Conservation (phyloP, 1,139 yeast species). For the Tardiomyces depauwii region DNA sequence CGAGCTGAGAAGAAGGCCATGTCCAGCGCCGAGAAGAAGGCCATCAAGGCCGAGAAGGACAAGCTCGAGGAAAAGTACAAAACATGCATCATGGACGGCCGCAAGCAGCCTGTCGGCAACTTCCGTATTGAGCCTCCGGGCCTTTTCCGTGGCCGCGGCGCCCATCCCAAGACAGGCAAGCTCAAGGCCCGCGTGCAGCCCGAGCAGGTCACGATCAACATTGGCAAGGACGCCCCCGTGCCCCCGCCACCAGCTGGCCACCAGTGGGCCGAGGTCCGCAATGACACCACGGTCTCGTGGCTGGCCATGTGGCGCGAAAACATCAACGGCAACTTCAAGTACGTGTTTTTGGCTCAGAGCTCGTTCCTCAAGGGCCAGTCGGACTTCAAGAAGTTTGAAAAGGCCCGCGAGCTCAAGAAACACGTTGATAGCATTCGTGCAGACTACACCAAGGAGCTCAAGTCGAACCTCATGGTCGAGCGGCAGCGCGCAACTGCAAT, state of each 20-base stretch:
- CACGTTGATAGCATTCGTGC: conserved; percentile 64
- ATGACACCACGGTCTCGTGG: conserved; percentile 92
- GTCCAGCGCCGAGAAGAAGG: conserved; percentile 63
- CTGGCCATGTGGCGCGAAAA: conserved; percentile 96
- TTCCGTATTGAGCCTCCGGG: conserved; percentile 96
- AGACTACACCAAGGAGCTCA: conserved; percentile 63
- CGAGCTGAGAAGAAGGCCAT: conserved; percentile 64
- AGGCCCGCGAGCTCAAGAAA: conserved; percentile 71
- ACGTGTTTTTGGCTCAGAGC: conserved; percentile 84
- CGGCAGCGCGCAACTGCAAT: conserved; percentile 94
- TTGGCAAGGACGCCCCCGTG: conserved; percentile 58
- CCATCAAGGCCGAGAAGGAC: conserved; percentile 60
- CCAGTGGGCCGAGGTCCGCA: conserved; percentile 78
- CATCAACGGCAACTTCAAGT: conserved; percentile 71
- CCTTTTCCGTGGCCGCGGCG: conserved; percentile 90
- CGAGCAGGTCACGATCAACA: conserved; percentile 77
- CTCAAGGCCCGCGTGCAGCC: conserved; percentile 61
- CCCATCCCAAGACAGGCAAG: conserved; percentile 92
- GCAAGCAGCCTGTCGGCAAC: conserved; percentile 87
- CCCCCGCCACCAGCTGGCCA: conserved; percentile 88
- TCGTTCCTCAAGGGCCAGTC: conserved; percentile 87
- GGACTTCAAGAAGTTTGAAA: conserved; percentile 85
- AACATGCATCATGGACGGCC: conserved; percentile 71
- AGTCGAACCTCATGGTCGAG: conserved; percentile 68
- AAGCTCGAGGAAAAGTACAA: conserved; percentile 70